phyloP scores from a whole-genome alignment of 1,284 basidiomycete species.

The Sphaerobolus stellatus region DNA sequence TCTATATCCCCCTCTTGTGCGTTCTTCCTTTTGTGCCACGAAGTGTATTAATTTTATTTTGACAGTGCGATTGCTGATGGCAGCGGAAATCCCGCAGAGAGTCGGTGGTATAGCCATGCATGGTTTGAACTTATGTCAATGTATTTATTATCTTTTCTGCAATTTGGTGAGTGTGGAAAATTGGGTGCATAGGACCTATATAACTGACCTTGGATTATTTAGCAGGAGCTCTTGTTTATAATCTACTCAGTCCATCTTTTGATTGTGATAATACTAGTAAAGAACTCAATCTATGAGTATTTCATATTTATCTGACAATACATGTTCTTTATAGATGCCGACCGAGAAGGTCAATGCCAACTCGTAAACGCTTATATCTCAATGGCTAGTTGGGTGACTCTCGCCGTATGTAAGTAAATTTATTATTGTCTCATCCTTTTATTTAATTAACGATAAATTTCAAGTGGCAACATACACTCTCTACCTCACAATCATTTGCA shows the following conservation, averaged over 20 bases:
- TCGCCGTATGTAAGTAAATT: slow-evolving; percentile 46
- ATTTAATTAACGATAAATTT: neutral
- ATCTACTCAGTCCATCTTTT: slow-evolving; percentile 42
- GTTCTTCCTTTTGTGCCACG: neutral
- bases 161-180: slow-evolving; percentile 1
- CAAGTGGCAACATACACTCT: slow-evolving; percentile 42
- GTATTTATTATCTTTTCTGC: neutral
- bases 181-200: neutral
- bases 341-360: slow-evolving; percentile 46
- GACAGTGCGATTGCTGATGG: slow-evolving; percentile 3
- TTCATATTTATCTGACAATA: neutral
- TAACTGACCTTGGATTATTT: neutral
- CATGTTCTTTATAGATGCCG: slow-evolving; percentile 30
- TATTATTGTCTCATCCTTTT: neutral
- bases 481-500: slow-evolving; percentile 27
- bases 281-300: neutral
- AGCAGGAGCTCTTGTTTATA: slow-evolving; percentile 51
- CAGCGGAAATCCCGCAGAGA: slow-evolving; percentile 1
- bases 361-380: slow-evolving; percentile 51
- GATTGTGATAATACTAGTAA: slow-evolving; percentile 45
- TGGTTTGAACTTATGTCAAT: slow-evolving; percentile 11
- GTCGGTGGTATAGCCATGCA: slow-evolving; percentile 10
- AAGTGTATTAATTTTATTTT: neutral
- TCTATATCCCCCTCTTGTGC: slow-evolving; percentile 8
- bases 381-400: slow-evolving; percentile 55